Base-by-base conservation (phyloP, 1,284 basidiomycete species). In the Tilletiopsis washingtonensis region DNA sequence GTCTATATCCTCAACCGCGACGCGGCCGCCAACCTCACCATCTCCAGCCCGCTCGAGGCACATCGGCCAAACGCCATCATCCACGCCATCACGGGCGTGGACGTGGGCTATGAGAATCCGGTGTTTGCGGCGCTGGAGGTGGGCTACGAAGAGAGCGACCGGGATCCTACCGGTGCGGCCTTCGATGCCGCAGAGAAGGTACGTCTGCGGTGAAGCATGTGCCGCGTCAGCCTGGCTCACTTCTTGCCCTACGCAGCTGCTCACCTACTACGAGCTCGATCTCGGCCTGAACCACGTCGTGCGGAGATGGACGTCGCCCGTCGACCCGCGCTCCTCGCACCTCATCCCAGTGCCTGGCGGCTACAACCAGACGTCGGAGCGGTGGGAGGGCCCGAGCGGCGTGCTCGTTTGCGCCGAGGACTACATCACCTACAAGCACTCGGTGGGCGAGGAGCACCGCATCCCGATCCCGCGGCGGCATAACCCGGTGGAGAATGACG, bases 181-280 rank as follows among this genome's bases (percentile, higher is more conserved):
- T 58, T 51, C 40, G 55, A 58, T n/a, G 45, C 56, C 6, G 56
- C 65, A 0, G 54, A 62, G 37, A 71, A 73, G 55, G 43, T 53
- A 20, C n/a, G n/a, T n/a, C n/a, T 7, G 47, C 15, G 12, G 38
- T 17, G 32, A 34, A 2, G n/a, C n/a, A 21, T 21, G 12, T 29
- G 26, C n/a, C 24, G 7, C 11, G 17, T 19, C 5, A 12, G 11
- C 43, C 21, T 44, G 25, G 6, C 27, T n/a, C 24, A 23, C 3
- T 44, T 19, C 17, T 44, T 3, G 3, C 19, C 4, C 3, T 11
- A 2, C 20, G 9, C 44, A 46, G 47, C 37, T 56, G 4, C 55
- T 73, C 26, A 67, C 63, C n/a, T 73, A 73, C 56, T 73, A 73
- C 49, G 70, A 73, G 60, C 61, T 73, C 26, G 70, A 73, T 37